phyloP scores from a whole-genome alignment of 306 rosid genomes.

The Boehmeria nivea region DNA sequence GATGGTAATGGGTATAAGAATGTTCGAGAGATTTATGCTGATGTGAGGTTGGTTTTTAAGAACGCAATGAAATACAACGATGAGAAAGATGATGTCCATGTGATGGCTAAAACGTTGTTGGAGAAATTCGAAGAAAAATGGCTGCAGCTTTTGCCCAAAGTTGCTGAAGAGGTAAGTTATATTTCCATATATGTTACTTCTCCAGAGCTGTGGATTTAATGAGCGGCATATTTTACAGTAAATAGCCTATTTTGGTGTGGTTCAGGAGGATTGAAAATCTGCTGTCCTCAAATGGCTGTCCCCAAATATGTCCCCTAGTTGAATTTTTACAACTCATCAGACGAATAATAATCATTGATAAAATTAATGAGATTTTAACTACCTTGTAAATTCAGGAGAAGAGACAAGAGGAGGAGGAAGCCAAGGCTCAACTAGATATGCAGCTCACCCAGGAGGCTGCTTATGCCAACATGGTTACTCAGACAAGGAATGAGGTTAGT shows the following conservation, averaged over 20 bases:
- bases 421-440: constrained; percentile 59
- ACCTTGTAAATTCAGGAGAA: constrained; percentile 52
- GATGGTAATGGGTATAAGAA: constrained; percentile 75
- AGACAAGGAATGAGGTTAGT: constrained; percentile 71
- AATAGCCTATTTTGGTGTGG: no score
- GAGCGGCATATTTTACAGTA: not conserved
- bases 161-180: constrained; percentile 71
- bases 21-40: constrained; percentile 81
- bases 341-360: no score
- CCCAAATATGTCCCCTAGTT: no score
- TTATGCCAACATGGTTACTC: constrained; percentile 64
- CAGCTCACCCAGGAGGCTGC: constrained; percentile 75
- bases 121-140: constrained; percentile 88
- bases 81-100: constrained; percentile 80
- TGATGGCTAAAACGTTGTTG: constrained; percentile 91
- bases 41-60: constrained; percentile 86
- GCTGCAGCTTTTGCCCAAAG: constrained; percentile 88
- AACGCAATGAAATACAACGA: constrained; percentile 93
- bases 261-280: no score
- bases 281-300: no score
- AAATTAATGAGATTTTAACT: not conserved
- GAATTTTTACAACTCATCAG: no score
- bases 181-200: not conserved
- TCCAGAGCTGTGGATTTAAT: constrained; percentile 3
- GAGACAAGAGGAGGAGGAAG: constrained; percentile 77